Conservation (phyloP, 2,329 filamentous ascomycete species). For the Diaporthe ilicicola region DNA sequence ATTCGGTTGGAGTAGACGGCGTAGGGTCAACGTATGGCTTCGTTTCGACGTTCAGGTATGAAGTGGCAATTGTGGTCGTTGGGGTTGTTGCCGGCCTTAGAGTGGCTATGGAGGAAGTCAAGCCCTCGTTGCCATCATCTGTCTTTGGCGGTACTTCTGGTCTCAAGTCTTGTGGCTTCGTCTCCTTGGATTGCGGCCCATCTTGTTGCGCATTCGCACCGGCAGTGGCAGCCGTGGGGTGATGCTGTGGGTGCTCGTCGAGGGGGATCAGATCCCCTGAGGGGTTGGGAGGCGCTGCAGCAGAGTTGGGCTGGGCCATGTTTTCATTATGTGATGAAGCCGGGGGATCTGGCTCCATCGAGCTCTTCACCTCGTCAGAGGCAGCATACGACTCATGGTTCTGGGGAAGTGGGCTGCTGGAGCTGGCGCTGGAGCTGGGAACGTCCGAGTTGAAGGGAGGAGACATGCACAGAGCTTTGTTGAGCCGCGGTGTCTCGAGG, state of each 20-base stretch:
- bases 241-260: neutral
- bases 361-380: slow-evolving; percentile 31
- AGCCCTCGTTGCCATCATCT: slow-evolving; percentile 34
- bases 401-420: slow-evolving; percentile 20
- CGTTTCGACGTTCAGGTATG: slow-evolving; percentile 58
- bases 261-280: slow-evolving; percentile 30
- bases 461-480: slow-evolving; percentile 32
- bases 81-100: slow-evolving; percentile 55
- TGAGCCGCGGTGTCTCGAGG: neutral
- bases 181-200: neutral
- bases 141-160: slow-evolving; percentile 22
- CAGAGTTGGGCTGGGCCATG: slow-evolving; percentile 10
- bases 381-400: slow-evolving; percentile 27
- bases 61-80: slow-evolving; percentile 47
- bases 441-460: slow-evolving; percentile 27
- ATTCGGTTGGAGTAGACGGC: slow-evolving; percentile 63
- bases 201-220: neutral
- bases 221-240: neutral
- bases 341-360: slow-evolving; percentile 28
- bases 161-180: neutral
- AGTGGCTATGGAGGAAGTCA: slow-evolving; percentile 58
- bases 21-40: slow-evolving; percentile 64
- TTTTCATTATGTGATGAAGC: slow-evolving; percentile 27
- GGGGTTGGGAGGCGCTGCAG: slow-evolving; percentile 4
- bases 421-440: slow-evolving; percentile 16